Evolutionary conservation across 2,329 filamentous ascomycete species (phyloP), one percentile per base, ranked within the genome.

Genomic region (Aspergillus ibericus): DNA sequence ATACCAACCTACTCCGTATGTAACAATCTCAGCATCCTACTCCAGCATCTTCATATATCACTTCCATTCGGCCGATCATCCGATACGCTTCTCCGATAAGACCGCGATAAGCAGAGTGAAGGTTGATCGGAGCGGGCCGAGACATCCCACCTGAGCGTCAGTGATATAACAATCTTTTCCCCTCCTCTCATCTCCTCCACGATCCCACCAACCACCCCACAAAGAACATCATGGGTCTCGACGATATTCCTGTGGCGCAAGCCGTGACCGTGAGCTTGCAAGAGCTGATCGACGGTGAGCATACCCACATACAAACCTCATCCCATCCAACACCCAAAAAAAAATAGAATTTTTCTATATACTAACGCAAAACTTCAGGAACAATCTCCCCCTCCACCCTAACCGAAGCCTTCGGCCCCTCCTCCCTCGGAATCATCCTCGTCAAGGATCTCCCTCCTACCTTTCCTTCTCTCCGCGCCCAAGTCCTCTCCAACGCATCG

Each of bases 361-460:
- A 46, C 42, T 25, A 46, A 46, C 42, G 25, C 22, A 27, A 44
- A 10, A 2, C 7, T 15, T 13, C 53, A 75, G 77, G 75, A 50
- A 66, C 71, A 5, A 70, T 82, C 46, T 73, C 78, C 6, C 80
- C 79, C 60, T 70, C 75, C 16, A 76, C 75, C 9, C 71, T 82
- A 12, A 75, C 78, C 32, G 72, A 89, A 66, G 95, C 95, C 0
- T 98, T 99, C 72, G 95, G 95, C 0, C 92, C 93, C 1, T 86
- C 90, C 25, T 96, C 92, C 2, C 81, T 98, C 12, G 95, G 95
- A 0, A 96, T 99, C 53, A 88, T 99, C 56, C 80, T 98, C n/a
- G 93, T 99, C 49, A 92, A 90, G 72, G 91, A 92, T 71, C 85
- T 98, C 0, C 91, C 92, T 0, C 62, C 82, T 5, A 81, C 85